These are phyloP conservation scores for Pestalotiopsis sp. DNA, from an alignment of 2,329 filamentous ascomycete species.

Conservation along the genomic window DNA sequence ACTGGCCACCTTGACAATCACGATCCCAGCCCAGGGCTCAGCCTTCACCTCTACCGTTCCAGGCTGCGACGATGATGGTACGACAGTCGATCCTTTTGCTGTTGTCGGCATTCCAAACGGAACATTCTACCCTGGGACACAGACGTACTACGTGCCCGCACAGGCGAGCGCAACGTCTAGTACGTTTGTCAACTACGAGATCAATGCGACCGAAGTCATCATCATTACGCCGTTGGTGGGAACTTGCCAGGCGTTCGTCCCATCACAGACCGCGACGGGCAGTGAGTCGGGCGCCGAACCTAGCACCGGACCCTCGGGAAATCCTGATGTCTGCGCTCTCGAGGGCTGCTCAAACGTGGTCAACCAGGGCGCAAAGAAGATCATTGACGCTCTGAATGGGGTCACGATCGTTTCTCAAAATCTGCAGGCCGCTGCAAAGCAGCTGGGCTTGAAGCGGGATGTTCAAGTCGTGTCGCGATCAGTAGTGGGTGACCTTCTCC, in stretches of 20 bases:
- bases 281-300: not conserved
- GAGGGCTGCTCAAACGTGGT: conserved; percentile 13
- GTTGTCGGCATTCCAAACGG: conserved; percentile 17
- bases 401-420: conserved; percentile 16
- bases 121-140: conserved; percentile 16
- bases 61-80: conserved; percentile 13
- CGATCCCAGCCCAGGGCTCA: conserved; percentile 13
- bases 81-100: conserved; percentile 15
- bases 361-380: conserved; percentile 9
- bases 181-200: conserved; percentile 12
- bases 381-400: conserved; percentile 13
- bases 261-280: not conserved
- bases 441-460: conserved; percentile 9
- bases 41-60: conserved; percentile 15
- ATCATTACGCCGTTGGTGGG: conserved; percentile 12
- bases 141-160: conserved; percentile 14
- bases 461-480: conserved; percentile 1
- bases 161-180: conserved; percentile 10
- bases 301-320: not conserved
- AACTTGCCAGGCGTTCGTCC: conserved; percentile 5
- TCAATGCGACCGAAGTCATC: conserved; percentile 17
- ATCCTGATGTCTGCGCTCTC: conserved; percentile 10
- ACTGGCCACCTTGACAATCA: conserved; percentile 12
- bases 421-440: conserved; percentile 12
- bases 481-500: not conserved